Percentiles rank a stretch among this genome's conserved stretches.
Conservation (phyloP, 2,329 filamentous ascomycete genomes). For the Phyllosticta citriasiana region DNA sequence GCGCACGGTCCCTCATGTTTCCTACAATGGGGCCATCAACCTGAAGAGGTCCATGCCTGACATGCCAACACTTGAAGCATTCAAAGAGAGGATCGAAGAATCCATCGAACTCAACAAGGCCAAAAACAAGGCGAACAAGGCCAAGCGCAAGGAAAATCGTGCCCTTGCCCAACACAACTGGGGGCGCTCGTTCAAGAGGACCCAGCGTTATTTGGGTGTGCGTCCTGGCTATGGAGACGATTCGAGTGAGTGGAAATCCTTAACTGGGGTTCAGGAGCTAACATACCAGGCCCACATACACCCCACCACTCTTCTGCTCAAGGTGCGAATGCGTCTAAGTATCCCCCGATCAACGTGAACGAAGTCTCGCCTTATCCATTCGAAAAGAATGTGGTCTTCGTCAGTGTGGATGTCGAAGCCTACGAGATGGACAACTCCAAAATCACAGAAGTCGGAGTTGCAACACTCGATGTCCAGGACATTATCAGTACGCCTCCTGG, state of each 20-base stretch:
- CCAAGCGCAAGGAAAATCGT: slow-evolving; percentile 41
- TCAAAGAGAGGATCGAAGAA: slow-evolving; percentile 45
- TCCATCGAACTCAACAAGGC: slow-evolving; percentile 41
- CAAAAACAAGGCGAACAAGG: slow-evolving; percentile 38
- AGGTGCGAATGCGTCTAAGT: background rate
- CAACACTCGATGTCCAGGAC: slow-evolving; percentile 62
- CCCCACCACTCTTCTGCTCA: background rate
- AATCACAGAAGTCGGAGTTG: slow-evolving; percentile 80
- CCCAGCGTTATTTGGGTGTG: slow-evolving; percentile 63
- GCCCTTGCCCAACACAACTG: slow-evolving; percentile 42
- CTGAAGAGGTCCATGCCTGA: slow-evolving; percentile 14
- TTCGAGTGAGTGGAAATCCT: background rate
- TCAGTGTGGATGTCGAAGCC: slow-evolving; percentile 75
- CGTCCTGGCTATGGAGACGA: slow-evolving; percentile 26
- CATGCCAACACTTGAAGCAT: slow-evolving; percentile 34
- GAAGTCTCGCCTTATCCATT: slow-evolving; percentile 37
- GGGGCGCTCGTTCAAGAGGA: slow-evolving; percentile 49
- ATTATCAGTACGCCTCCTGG: slow-evolving; percentile 51
- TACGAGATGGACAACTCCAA: slow-evolving; percentile 56
- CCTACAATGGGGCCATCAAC: slow-evolving; percentile 14
- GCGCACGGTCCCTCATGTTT: slow-evolving; percentile 19
- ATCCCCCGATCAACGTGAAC: slow-evolving; percentile 34
- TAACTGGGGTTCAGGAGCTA: background rate
- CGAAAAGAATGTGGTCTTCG: slow-evolving; percentile 54
- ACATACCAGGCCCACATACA: background rate